Evolutionary conservation across 768 basidiomycete genomes (phyloP).

Genomic region (Candolleomyces efflorescens): DNA sequence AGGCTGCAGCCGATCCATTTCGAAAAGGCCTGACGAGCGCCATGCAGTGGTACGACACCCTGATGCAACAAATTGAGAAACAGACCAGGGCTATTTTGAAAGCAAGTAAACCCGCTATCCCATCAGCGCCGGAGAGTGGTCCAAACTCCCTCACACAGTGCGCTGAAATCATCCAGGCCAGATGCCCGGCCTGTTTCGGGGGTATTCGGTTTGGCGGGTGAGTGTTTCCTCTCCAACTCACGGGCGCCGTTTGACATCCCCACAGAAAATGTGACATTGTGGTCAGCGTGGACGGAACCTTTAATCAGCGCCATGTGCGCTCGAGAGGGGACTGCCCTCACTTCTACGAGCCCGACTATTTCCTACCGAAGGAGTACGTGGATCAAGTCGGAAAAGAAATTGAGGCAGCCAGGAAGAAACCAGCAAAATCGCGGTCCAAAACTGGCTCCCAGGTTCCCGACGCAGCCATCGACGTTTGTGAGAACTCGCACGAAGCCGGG

Average conservation of each 20-base stretch:
- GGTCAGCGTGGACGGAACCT: constrained; percentile 30
- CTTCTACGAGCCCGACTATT: constrained; percentile 26
- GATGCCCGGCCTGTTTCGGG: constrained; percentile 31
- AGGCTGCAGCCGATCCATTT: constrained; percentile 25
- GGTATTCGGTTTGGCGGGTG: constrained; percentile 18
- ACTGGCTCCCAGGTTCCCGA: constrained; percentile 24
- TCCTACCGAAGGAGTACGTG: constrained; percentile 29
- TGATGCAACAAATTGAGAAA: constrained; percentile 7
- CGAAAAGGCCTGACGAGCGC: constrained; percentile 15
- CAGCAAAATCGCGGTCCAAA: neutral
- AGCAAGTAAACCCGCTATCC: neutral
- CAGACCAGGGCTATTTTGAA: neutral
- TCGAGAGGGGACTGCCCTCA: constrained; percentile 25
- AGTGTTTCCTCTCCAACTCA: constrained; percentile 14
- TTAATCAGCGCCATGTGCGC: constrained; percentile 30
- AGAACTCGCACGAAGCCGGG: constrained; percentile 28
- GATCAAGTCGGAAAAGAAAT: constrained; percentile 28
- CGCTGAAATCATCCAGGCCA: constrained; percentile 19
- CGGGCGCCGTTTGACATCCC: too few relatives aligned
- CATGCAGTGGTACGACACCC: constrained; percentile 11
- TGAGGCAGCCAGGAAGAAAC: constrained; percentile 13
- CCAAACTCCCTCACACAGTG: constrained; percentile 9
- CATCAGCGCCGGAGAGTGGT: neutral
- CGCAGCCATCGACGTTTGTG: constrained; percentile 29
- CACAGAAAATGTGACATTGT: constrained; percentile 34